These are phyloP conservation scores for Astrothelium macrocarpum DNA, from an alignment of 495 filamentous ascomycete genomes.

Conservation along the genomic window DNA sequence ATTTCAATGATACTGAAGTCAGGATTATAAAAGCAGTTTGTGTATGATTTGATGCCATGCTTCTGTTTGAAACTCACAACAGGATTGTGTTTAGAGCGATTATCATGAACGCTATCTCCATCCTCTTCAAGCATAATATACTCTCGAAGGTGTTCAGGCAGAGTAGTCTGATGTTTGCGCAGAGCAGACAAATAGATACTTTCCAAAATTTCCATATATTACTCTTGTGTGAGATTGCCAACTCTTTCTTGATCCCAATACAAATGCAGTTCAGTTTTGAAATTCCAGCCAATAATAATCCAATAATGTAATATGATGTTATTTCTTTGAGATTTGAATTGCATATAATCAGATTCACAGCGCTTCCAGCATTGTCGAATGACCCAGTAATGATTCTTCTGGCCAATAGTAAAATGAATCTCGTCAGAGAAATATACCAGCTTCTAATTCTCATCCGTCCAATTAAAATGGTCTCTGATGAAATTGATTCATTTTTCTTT, in stretches of 20 bases:
- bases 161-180: not conserved
- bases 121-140: not conserved
- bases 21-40: no score
- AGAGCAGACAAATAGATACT: not conserved
- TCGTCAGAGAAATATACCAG: slow-evolving; percentile 2
- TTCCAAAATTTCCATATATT: slow-evolving; percentile 7
- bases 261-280: not conserved
- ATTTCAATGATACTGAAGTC: no score
- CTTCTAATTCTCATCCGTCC: not conserved
- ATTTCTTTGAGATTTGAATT: slow-evolving; percentile 5
- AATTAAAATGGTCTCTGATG: not conserved
- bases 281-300: slow-evolving; percentile 1
- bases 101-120: not conserved
- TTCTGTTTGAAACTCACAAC: not conserved
- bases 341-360: slow-evolving; percentile 5
- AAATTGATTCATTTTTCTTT: not conserved
- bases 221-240: slow-evolving; percentile 3
- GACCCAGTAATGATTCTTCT: slow-evolving; percentile 4
- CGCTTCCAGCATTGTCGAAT: not conserved
- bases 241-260: slow-evolving; percentile 5
- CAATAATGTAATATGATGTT: slow-evolving; percentile 7
- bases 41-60: not conserved
- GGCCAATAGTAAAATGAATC: slow-evolving; percentile 1
- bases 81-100: slow-evolving; percentile 1
- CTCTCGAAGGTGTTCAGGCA: not conserved